phyloP scores from a whole-genome alignment of 2,329 filamentous ascomycete genomes.

The Colletotrichum plurivorum region DNA sequence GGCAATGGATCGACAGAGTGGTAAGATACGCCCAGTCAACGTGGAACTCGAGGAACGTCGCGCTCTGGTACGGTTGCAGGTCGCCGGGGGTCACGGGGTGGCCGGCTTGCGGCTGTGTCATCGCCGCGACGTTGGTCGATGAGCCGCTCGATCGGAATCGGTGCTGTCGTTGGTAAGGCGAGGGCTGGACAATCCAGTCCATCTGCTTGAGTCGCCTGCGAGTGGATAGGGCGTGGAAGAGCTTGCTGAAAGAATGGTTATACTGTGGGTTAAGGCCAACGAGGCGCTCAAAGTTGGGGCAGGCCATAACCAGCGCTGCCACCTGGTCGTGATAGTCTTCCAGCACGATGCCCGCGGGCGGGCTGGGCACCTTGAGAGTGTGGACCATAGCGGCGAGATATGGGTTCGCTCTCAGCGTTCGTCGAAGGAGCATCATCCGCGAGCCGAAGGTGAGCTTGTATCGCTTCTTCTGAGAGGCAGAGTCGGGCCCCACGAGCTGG shows the following conservation, averaged over 20 bases:
- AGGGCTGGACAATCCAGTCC: slow-evolving; percentile 69
- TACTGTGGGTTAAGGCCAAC: slow-evolving; percentile 68
- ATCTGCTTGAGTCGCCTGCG: slow-evolving; percentile 69
- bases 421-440: slow-evolving; percentile 69
- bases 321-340: slow-evolving; percentile 71
- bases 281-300: slow-evolving; percentile 74
- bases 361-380: slow-evolving; percentile 68
- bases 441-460: slow-evolving; percentile 67
- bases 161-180: slow-evolving; percentile 52
- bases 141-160: slow-evolving; percentile 44
- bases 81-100: slow-evolving; percentile 50
- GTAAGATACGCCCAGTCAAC: slow-evolving; percentile 68
- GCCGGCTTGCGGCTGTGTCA: slow-evolving; percentile 19
- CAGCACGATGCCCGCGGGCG: slow-evolving; percentile 54
- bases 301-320: slow-evolving; percentile 74
- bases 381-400: slow-evolving; percentile 69
- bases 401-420: slow-evolving; percentile 68
- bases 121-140: slow-evolving; percentile 13
- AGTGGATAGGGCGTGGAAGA: slow-evolving; percentile 73
- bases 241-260: slow-evolving; percentile 68
- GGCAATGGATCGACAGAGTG: slow-evolving; percentile 71
- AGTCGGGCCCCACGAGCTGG: slow-evolving; percentile 71
- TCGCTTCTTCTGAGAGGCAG: slow-evolving; percentile 68
- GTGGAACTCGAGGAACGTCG: slow-evolving; percentile 66
- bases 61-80: slow-evolving; percentile 58